These are phyloP conservation scores for Kwoniella sp. DNA, from an alignment of 768 basidiomycete species.

Conservation along the genomic window DNA sequence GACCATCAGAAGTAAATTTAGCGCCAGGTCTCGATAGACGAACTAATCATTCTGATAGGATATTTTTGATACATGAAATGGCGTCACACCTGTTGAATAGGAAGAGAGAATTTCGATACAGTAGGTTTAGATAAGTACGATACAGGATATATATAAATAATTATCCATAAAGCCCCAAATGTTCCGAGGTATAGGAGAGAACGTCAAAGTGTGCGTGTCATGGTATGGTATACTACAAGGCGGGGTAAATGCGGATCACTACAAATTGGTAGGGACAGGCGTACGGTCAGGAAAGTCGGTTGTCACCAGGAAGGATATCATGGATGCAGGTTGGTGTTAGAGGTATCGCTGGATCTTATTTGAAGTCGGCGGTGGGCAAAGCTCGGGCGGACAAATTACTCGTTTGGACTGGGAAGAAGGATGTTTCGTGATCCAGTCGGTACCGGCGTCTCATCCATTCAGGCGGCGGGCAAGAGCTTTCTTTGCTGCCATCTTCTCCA, in stretches of 20 bases:
- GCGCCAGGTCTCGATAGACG: too few relatives aligned
- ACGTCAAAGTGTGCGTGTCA: too few relatives aligned
- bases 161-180: conserved; percentile 3
- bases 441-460: conserved; percentile 19
- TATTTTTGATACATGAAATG: conserved; percentile 16
- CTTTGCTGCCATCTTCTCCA: conserved; percentile 31
- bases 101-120: background rate
- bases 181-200: background rate
- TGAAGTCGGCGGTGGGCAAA: too few relatives aligned
- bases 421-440: too few relatives aligned
- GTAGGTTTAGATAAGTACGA: background rate
- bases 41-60: too few relatives aligned
- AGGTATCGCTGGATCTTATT: too few relatives aligned
- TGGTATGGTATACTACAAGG: background rate
- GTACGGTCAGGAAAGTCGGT: too few relatives aligned
- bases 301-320: too few relatives aligned
- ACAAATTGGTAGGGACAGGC: background rate
- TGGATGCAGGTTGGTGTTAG: too few relatives aligned
- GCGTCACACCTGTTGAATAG: background rate
- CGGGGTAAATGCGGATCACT: background rate
- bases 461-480: conserved; percentile 26
- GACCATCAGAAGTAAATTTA: too few relatives aligned
- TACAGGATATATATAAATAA: background rate
- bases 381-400: too few relatives aligned
- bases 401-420: too few relatives aligned